Evolutionary conservation across 2,329 filamentous ascomycete genomes (phyloP), one percentile per base, ranked within the genome.

Genomic region (Verticillium nubilum): DNA sequence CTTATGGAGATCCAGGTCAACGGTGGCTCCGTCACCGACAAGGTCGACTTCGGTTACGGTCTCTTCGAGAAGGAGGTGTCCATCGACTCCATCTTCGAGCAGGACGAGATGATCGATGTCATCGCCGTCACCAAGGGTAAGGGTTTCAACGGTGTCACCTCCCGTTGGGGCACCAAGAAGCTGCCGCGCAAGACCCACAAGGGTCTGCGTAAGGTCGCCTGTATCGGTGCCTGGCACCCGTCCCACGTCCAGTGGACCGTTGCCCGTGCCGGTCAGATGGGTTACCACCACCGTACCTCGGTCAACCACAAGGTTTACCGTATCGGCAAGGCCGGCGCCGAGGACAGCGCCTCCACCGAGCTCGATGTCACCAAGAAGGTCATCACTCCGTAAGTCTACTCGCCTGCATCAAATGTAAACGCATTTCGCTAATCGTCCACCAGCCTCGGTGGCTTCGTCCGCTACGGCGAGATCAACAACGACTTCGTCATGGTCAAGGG

Each of bases 271-370:
- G 95, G 95, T 97, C 95, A 99, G 85, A 87, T 88, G 81, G 95
- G 95, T 86, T 99, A 99, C 89, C 95, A 99, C 81, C 95, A 99
- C 86, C 93, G 95, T 90, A 99, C 95, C 76, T 98, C 95, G 67
- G 91, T 95, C 85, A 99, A 99, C 91, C 95, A 99, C 92, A 99
- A 99, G 91, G 82, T 99, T 77, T 99, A 98, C 91, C 92, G 95
- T 70, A 91, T 99, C 71, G 95, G 94, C 77, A 96, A 95, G 88
- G 94, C 86, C 72, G 84, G 85, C 68, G 91, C 95, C 73, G 92
- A 95, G 76, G 88, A 88, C 79, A 97, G 92, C 82, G 95, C 92
- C 72, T 90, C 94, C 61, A 99, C 95, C 68, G 92, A 97, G 67
- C 88, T 94, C 75, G 95, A 99, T 76, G 87, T 96, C 76, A 96